These are phyloP conservation scores for Setaria viridis DNA, from an alignment of 202 grass and related monocot species.

Conservation along the genomic window DNA sequence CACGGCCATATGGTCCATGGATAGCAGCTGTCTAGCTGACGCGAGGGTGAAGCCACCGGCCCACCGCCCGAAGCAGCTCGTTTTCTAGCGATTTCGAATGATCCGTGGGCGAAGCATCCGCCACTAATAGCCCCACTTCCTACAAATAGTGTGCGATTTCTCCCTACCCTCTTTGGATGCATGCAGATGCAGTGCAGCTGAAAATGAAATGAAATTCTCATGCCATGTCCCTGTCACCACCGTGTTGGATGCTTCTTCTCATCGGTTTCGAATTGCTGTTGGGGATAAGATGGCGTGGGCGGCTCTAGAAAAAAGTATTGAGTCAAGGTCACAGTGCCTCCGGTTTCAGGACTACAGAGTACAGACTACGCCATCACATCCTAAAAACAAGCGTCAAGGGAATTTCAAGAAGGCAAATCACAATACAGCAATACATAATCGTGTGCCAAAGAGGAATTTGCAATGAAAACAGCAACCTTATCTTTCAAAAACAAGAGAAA, in stretches of 20 bases:
- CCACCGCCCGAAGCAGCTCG: constrained; percentile 10
- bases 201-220: neutral
- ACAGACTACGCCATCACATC: no score
- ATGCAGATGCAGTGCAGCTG: neutral
- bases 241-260: constrained; percentile 6
- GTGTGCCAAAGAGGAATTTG: no score
- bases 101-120: neutral
- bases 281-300: neutral
- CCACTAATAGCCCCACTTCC: neutral
- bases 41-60: neutral
- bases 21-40: constrained; percentile 12
- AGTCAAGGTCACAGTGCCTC: neutral
- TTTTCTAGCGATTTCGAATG: constrained; percentile 31
- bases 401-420: no score
- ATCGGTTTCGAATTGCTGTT: constrained; percentile 16
- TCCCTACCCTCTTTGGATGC: constrained; percentile 43
- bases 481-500: no score
- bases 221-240: neutral
- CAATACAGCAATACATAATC: no score
- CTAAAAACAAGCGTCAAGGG: no score
- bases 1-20: neutral
- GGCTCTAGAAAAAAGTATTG: neutral
- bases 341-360: no score
- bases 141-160: constrained; percentile 2
- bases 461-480: no score